A percentile compares a stretch with the other conserved stretches of the same genome.
These are phyloP conservation scores for Fusarium metavorans DNA, from an alignment of 2,329 filamentous ascomycete genomes.

Conservation along the genomic window DNA sequence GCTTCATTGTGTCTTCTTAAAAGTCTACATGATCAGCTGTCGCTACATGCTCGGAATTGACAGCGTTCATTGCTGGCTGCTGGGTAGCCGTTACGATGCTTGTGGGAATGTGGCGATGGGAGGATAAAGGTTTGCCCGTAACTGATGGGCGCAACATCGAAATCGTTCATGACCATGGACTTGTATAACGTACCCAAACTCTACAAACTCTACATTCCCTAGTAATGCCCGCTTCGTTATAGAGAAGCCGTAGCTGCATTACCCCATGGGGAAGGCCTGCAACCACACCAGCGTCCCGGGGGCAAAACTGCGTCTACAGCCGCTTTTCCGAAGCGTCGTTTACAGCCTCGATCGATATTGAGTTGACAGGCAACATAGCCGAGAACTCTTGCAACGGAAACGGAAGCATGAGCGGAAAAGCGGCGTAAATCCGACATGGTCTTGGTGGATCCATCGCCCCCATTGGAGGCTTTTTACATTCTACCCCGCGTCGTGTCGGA, in stretches of 20 bases:
- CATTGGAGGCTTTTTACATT: background rate
- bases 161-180: background rate
- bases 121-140: background rate
- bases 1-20: background rate
- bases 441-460: background rate
- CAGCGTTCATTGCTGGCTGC: background rate
- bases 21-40: background rate
- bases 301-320: background rate
- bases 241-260: background rate
- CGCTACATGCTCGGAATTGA: background rate
- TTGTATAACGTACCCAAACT: background rate
- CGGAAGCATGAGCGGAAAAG: background rate
- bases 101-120: background rate
- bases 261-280: constrained; percentile 2
- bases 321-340: background rate
- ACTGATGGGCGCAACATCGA: background rate
- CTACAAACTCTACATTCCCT: background rate
- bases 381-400: background rate
- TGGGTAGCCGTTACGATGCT: background rate
- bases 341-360: background rate
- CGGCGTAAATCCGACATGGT: background rate
- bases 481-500: constrained; percentile 1
- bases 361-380: background rate
- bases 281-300: background rate
- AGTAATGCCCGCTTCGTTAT: background rate